phyloP scores from a whole-genome alignment of 768 basidiomycete species.

The Arthromyces matolae region DNA sequence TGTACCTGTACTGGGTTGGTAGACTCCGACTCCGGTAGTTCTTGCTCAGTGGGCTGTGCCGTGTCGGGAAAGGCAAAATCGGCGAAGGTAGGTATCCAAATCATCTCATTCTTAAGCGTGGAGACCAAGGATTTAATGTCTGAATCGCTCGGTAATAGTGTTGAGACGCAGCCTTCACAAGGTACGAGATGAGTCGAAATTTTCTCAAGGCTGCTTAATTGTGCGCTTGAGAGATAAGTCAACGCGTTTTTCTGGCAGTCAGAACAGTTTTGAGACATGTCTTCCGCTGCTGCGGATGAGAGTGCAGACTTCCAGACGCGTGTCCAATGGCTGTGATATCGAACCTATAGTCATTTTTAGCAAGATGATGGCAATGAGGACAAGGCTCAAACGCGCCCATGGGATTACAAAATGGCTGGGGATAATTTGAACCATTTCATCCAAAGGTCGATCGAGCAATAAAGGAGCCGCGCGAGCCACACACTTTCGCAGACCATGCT shows the following conservation, averaged over 20 bases:
- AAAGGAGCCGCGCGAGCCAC: constrained; percentile 1
- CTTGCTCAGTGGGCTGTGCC: neutral
- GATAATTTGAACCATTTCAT: neutral
- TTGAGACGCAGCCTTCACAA: neutral
- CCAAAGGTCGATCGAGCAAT: constrained; percentile 3
- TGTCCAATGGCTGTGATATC: constrained; percentile 3
- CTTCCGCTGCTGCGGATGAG: neutral
- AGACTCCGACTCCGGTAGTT: too few relatives aligned
- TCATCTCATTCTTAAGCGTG: neutral
- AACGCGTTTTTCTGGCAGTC: too few relatives aligned
- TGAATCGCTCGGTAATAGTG: neutral
- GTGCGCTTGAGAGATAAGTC: too few relatives aligned
- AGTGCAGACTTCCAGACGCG: neutral
- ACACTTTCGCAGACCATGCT: neutral
- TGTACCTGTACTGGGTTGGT: too few relatives aligned
- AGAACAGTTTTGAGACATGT: neutral
- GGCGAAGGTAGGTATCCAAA: neutral
- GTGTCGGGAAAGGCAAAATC: neutral
- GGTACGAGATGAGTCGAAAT: too few relatives aligned
- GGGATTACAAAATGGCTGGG: neutral
- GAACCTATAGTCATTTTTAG: neutral
- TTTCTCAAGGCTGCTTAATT: too few relatives aligned
- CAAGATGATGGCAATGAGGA: neutral
- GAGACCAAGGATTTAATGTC: neutral
- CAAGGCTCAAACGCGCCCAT: neutral